Percentiles rank a stretch among this genome's conserved stretches.
Evolutionary conservation across 495 filamentous ascomycete genomes (phyloP).

Genomic region (Podospora pseudocomata): DNA sequence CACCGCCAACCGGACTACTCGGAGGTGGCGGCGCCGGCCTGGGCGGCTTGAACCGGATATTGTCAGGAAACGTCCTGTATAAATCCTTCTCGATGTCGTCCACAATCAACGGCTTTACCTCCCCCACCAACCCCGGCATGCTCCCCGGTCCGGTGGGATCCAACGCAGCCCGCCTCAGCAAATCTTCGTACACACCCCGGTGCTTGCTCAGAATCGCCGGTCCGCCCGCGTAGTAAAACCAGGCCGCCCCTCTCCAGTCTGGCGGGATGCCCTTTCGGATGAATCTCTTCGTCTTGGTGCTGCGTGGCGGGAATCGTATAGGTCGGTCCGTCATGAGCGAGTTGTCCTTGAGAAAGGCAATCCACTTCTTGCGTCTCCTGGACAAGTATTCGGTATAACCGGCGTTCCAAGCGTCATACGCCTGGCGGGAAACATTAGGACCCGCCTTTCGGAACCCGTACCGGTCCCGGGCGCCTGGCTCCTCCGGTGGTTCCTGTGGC

Average conservation of each 20-base stretch:
- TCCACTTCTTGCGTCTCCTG: constrained; percentile 77
- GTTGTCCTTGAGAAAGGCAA: constrained; percentile 67
- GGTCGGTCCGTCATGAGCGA: constrained; percentile 69
- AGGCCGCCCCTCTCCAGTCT: constrained; percentile 86
- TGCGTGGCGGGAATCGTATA: constrained; percentile 72
- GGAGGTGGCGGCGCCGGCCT: constrained; percentile 14
- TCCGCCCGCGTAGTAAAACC: constrained; percentile 97
- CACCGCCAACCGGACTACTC: background rate
- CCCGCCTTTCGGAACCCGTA: constrained; percentile 92
- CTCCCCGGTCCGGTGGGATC: constrained; percentile 21
- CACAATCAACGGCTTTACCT: constrained; percentile 65
- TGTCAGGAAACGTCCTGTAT: constrained; percentile 94
- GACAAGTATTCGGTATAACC: constrained; percentile 66
- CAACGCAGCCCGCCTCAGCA: constrained; percentile 51
- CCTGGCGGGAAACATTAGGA: constrained; percentile 66
- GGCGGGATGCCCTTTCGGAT: constrained; percentile 94
- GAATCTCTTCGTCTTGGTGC: constrained; percentile 78
- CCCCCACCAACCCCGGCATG: constrained; percentile 23
- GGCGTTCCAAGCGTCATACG: constrained; percentile 80
- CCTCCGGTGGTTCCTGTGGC: constrained; percentile 32
- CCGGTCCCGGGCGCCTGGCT: constrained; percentile 57
- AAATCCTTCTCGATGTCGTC: constrained; percentile 95
- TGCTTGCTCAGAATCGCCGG: constrained; percentile 70
- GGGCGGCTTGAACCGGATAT: constrained; percentile 78
- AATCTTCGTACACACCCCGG: constrained; percentile 65